phyloP scores from a whole-genome alignment of 805 yeast genomes.

The Zygosaccharomyces siamensis region DNA sequence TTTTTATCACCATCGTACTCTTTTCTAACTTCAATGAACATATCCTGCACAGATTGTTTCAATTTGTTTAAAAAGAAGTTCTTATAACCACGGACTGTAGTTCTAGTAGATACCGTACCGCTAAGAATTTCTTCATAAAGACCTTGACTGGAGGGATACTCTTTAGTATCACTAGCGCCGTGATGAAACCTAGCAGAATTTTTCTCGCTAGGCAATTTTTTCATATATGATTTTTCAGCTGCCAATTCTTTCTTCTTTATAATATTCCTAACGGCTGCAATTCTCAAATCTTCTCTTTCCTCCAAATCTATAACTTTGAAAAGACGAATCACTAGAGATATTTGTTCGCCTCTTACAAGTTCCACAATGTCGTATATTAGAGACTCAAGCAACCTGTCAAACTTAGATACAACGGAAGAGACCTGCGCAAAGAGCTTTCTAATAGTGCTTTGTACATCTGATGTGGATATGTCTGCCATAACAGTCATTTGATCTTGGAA shows the following conservation, averaged over 20 bases:
- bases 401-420: constrained; percentile 45
- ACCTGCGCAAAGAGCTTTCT: constrained; percentile 36
- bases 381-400: constrained; percentile 59
- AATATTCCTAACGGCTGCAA: constrained; percentile 34
- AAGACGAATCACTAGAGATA: constrained; percentile 60
- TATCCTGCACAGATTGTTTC: constrained; percentile 55
- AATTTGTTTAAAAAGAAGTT: constrained; percentile 55
- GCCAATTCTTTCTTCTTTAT: constrained; percentile 31
- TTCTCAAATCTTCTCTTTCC: constrained; percentile 68
- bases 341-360: constrained; percentile 62
- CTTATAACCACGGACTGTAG: constrained; percentile 53
- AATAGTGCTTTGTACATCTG: constrained; percentile 67
- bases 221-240: constrained; percentile 25
- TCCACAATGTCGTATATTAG: constrained; percentile 70
- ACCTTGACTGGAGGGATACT: constrained; percentile 32
- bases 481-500: constrained; percentile 66
- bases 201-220: constrained; percentile 27
- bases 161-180: constrained; percentile 17
- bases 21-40: constrained; percentile 57
- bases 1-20: constrained; percentile 44
- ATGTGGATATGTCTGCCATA: constrained; percentile 49
- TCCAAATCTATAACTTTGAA: constrained; percentile 79
- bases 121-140: constrained; percentile 38
- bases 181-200: constrained; percentile 14
- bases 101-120: constrained; percentile 42